Base-by-base conservation (phyloP, 2,329 filamentous ascomycete genomes). In the Alternaria ventricosa region DNA sequence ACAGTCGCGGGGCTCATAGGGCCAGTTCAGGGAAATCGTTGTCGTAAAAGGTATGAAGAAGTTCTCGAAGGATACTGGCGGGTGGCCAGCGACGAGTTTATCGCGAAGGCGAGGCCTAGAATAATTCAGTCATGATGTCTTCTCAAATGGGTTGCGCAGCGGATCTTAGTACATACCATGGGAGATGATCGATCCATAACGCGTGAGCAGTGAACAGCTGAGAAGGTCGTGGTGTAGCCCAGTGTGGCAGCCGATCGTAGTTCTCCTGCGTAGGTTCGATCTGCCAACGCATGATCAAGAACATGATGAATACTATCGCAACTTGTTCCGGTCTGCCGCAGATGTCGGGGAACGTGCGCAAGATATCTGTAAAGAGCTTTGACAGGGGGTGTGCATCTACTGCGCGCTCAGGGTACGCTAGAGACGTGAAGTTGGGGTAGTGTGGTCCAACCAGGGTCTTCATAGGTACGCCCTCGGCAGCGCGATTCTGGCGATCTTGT, bases 31-130 rank as follows among this genome's bases (percentile, higher is more conserved):
- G 25, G 86, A 89, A 23, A 97, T 75, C 0, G 90, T 94, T 1
- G 86, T 88, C 1, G 92, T 96, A 78, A 90, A 97, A 0, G 92
- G 91, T 18, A 95, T 87, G 77, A 95, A 96, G 83, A 94, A 96
- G 70, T 91, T 87, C 61, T 94, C 90, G 72, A 96, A 95, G 0
- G 87, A 83, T 60, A 89, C 90, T 45, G 86, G 82, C 5, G 82
- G 79, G 41, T 87, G 86, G 0, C 84, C 78, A 23, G 82, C 78
- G 23, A 89, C 83, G 44, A 94, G 82, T 22, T 83, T 84, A 63
- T 94, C 90, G 27, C 93, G 90, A 87, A 96, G 91, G 22, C 81
- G 83, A 0, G 93, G 92, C 83, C 82, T 83, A 62, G 28, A 27
- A 3, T 4, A 33, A 20, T 45, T 72, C 65, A 75, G 71, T 67